A percentile compares a stretch with the other conserved stretches of the same genome.
Conservation (phyloP, 345 rosid genomes). For the Viola odorata region DNA sequence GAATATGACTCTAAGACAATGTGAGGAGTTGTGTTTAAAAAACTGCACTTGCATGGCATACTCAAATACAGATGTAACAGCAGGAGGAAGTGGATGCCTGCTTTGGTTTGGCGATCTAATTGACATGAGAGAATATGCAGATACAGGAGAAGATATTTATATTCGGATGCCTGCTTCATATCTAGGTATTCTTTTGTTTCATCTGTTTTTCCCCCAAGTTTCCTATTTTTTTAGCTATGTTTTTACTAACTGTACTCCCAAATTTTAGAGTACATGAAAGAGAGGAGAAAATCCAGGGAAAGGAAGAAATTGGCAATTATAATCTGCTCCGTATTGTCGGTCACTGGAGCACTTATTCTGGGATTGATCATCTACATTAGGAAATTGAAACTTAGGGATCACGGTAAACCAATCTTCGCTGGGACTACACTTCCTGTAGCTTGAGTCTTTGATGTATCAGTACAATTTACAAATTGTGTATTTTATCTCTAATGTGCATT, state of each 20-base stretch:
- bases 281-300: background rate
- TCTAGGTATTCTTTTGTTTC: slow-evolving; percentile 1
- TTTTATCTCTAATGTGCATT: too few relatives aligned
- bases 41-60: slow-evolving; percentile 17
- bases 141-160: slow-evolving; percentile 10
- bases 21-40: slow-evolving; percentile 5
- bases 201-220: background rate
- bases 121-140: background rate
- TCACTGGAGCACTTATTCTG: background rate
- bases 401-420: background rate
- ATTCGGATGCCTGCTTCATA: slow-evolving; percentile 13
- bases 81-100: slow-evolving; percentile 18
- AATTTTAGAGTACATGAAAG: background rate
- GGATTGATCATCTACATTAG: background rate
- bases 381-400: background rate
- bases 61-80: slow-evolving; percentile 15
- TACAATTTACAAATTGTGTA: too few relatives aligned
- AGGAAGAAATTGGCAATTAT: background rate
- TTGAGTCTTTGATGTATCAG: too few relatives aligned
- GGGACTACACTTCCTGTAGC: background rate
- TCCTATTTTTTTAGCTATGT: background rate
- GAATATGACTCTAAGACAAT: slow-evolving; percentile 4
- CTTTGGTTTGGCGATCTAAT: slow-evolving; percentile 14
- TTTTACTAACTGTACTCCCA: background rate
- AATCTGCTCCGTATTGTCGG: background rate